Conservation (phyloP, 1,139 yeast genomes). For the Neolecta irregularis region DNA sequence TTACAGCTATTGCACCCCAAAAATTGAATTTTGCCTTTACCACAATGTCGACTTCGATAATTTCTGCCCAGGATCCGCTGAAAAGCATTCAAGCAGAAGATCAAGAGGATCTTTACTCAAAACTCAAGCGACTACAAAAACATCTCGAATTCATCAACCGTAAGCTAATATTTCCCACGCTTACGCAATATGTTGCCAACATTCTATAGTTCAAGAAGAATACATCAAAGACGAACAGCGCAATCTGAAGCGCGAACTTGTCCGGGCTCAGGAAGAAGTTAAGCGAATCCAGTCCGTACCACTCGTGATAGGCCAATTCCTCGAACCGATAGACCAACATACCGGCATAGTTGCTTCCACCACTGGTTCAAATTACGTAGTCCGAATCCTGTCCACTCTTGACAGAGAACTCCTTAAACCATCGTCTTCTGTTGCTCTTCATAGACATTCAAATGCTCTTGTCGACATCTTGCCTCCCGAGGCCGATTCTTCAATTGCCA, state of each 20-base stretch:
- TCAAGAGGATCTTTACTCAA: constrained; percentile 61
- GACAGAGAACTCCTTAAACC: constrained; percentile 92
- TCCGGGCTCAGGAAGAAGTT: constrained; percentile 96
- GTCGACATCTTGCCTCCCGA: constrained; percentile 97
- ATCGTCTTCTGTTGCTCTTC: constrained; percentile 88
- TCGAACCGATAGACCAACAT: constrained; percentile 93
- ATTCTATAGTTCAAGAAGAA: constrained; percentile 86
- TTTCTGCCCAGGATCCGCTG: too few species aligned
- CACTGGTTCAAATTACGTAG: constrained; percentile 94
- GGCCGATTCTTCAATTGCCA: constrained; percentile 91
- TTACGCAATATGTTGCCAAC: too few species aligned
- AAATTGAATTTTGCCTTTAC: too few species aligned
- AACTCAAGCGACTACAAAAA: constrained; percentile 72
- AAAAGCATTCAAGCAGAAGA: too few species aligned
- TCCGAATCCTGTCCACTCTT: constrained; percentile 79
- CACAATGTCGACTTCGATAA: too few species aligned
- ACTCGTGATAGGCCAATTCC: constrained; percentile 89
- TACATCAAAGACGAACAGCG: constrained; percentile 97
- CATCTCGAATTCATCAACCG: constrained; percentile 46
- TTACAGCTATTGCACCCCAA: too few species aligned
- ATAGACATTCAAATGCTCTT: constrained; percentile 93
- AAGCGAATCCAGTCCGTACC: constrained; percentile 96
- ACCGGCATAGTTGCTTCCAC: constrained; percentile 95
- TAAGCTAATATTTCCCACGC: too few species aligned
- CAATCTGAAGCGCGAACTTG: constrained; percentile 80